Evolutionary conservation across 805 yeast species (phyloP).

Genomic region (Debaryomyces tyrocola): DNA sequence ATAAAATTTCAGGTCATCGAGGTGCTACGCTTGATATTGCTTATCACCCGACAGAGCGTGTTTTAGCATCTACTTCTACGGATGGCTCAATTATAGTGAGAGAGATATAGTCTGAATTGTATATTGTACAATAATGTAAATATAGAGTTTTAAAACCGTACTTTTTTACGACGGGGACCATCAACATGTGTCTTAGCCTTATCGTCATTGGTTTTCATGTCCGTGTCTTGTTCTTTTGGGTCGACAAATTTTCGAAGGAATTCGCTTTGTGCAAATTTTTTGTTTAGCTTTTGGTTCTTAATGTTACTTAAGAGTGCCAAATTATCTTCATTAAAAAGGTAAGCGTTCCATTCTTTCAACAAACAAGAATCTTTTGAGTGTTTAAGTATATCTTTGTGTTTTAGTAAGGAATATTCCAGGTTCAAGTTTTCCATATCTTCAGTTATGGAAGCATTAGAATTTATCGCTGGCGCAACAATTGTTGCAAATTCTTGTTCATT

Average conservation of each 20-base stretch:
- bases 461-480: conserved; percentile 25
- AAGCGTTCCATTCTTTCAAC: conserved; percentile 25
- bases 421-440: conserved; percentile 8
- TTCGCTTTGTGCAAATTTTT: conserved; percentile 17
- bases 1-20: conserved; percentile 57
- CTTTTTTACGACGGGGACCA: conserved; percentile 12
- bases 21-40: conserved; percentile 65
- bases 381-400: conserved; percentile 16
- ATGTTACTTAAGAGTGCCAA: conserved; percentile 24
- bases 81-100: conserved; percentile 59
- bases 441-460: background rate
- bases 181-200: background rate
- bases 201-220: background rate
- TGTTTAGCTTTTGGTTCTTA: conserved; percentile 20
- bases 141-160: conserved; percentile 14
- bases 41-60: conserved; percentile 43
- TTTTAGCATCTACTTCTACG: conserved; percentile 49
- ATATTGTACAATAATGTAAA: background rate
- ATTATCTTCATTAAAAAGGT: conserved; percentile 30
- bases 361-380: conserved; percentile 4
- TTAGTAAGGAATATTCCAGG: conserved; percentile 19
- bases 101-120: conserved; percentile 19
- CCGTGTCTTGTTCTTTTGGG: background rate
- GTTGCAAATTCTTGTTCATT: conserved; percentile 37
- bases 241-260: conserved; percentile 15